Conservation (phyloP, 2,329 filamentous ascomycete species). For the Fusarium sp. region DNA sequence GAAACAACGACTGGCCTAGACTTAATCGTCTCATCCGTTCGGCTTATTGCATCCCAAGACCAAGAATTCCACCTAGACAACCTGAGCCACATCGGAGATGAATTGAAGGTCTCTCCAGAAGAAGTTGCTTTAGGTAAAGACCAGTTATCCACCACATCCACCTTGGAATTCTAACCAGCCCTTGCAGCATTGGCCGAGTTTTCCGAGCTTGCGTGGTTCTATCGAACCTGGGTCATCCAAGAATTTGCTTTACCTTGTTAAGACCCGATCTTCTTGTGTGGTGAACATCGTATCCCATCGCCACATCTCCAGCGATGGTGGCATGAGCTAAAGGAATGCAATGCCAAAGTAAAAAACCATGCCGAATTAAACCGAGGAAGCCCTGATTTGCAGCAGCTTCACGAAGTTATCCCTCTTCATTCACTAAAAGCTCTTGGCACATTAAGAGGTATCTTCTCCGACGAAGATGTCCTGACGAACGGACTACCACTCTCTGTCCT, state of each 20-base stretch:
- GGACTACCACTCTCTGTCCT: background rate
- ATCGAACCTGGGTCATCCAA: constrained; percentile 5
- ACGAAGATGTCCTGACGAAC: background rate
- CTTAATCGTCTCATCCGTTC: background rate
- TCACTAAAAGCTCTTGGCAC: background rate
- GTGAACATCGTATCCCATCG: background rate
- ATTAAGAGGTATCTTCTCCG: background rate
- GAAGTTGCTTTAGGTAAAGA: background rate
- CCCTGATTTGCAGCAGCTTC: background rate
- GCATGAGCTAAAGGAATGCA: background rate
- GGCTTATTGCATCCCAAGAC: background rate
- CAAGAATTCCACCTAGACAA: background rate
- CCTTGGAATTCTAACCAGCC: background rate
- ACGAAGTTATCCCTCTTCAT: background rate
- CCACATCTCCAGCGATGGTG: background rate
- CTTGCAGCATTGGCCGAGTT: background rate
- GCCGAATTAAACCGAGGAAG: background rate
- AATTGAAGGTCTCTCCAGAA: background rate
- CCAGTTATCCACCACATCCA: background rate
- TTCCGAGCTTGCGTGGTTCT: background rate
- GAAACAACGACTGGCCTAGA: background rate
- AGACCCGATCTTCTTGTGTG: constrained; percentile 1
- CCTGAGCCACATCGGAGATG: background rate
- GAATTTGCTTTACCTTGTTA: constrained; percentile 1
- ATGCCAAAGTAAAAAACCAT: background rate